Evolutionary conservation across 2,329 filamentous ascomycete species (phyloP).

Genomic region (Onygena corvina): DNA sequence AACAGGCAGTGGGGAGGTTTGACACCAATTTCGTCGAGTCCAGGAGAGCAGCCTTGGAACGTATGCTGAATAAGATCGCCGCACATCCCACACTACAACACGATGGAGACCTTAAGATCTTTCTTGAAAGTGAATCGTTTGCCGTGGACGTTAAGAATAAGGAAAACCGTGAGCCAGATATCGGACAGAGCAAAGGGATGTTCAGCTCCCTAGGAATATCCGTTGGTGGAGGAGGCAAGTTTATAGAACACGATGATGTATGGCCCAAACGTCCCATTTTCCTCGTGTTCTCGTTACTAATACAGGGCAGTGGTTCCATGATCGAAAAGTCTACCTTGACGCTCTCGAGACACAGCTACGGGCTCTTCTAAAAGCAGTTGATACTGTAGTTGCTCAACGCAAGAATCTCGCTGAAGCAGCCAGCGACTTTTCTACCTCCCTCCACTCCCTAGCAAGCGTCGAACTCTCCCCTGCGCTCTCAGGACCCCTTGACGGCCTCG

Average conservation of each 20-base stretch:
- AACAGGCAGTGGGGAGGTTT: slow-evolving; percentile 92
- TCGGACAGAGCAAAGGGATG: slow-evolving; percentile 86
- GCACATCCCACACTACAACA: slow-evolving; percentile 82
- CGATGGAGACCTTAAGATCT: slow-evolving; percentile 87
- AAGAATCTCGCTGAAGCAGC: slow-evolving; percentile 90
- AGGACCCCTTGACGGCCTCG: slow-evolving; percentile 77
- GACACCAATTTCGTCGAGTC: slow-evolving; percentile 95
- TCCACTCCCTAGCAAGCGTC: slow-evolving; percentile 85
- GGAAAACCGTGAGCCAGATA: slow-evolving; percentile 74
- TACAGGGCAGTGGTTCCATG: slow-evolving; percentile 74
- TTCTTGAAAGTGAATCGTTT: slow-evolving; percentile 91
- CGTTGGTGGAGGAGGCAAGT: slow-evolving; percentile 68
- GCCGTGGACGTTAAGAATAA: slow-evolving; percentile 97
- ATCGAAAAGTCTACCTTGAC: slow-evolving; percentile 87
- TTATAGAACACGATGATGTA: slow-evolving; percentile 94
- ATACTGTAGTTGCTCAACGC: slow-evolving; percentile 79
- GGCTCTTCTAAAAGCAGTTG: slow-evolving; percentile 81
- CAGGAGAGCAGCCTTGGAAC: slow-evolving; percentile 77
- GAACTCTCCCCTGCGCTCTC: slow-evolving; percentile 84
- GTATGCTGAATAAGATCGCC: slow-evolving; percentile 95
- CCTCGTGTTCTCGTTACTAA: background rate
- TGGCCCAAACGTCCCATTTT: slow-evolving; percentile 26
- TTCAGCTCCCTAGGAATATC: slow-evolving; percentile 72
- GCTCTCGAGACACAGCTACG: slow-evolving; percentile 86
- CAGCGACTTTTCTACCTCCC: slow-evolving; percentile 79